Conservation (phyloP, 2,329 filamentous ascomycete species). For the Coniosporium tulheliwenetii region DNA sequence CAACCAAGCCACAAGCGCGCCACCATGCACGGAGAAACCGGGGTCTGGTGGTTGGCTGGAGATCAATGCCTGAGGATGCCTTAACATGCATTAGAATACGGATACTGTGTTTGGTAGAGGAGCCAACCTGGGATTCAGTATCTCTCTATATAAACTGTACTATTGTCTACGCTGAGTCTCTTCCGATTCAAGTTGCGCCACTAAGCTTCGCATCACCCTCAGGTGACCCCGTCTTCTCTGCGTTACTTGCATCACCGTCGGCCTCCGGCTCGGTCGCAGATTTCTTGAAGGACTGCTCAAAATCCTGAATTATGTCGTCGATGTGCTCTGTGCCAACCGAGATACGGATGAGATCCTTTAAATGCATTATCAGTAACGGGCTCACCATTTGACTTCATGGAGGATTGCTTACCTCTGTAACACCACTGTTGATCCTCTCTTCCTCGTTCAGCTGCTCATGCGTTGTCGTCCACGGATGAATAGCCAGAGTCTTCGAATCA, state of each 20-base stretch:
- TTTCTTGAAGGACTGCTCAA: slow-evolving; percentile 73
- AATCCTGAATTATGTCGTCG: slow-evolving; percentile 92
- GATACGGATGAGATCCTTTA: slow-evolving; percentile 75
- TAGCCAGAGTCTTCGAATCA: slow-evolving; percentile 86
- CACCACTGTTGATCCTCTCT: slow-evolving; percentile 67
- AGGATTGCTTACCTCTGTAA: slow-evolving; percentile 46
- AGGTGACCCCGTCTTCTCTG: slow-evolving; percentile 9
- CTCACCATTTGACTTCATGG: neutral
- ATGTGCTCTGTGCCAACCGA: slow-evolving; percentile 94
- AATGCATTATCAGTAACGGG: neutral
- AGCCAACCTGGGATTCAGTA: too few relatives aligned
- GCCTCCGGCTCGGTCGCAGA: slow-evolving; percentile 27
- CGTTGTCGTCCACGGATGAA: slow-evolving; percentile 90
- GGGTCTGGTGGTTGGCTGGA: too few relatives aligned
- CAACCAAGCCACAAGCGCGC: too few relatives aligned
- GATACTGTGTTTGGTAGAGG: too few relatives aligned
- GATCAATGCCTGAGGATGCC: too few relatives aligned
- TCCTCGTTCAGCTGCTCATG: slow-evolving; percentile 80
- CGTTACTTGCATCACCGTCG: slow-evolving; percentile 12
- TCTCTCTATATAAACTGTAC: too few relatives aligned
- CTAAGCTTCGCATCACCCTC: slow-evolving; percentile 1
- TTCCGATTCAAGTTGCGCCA: neutral
- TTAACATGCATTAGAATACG: too few relatives aligned
- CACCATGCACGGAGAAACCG: too few relatives aligned
- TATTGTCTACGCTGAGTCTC: too few relatives aligned